Evolutionary conservation across 75 land plant species (phyloP).

Genomic region (Cryptomeria japonica): DNA sequence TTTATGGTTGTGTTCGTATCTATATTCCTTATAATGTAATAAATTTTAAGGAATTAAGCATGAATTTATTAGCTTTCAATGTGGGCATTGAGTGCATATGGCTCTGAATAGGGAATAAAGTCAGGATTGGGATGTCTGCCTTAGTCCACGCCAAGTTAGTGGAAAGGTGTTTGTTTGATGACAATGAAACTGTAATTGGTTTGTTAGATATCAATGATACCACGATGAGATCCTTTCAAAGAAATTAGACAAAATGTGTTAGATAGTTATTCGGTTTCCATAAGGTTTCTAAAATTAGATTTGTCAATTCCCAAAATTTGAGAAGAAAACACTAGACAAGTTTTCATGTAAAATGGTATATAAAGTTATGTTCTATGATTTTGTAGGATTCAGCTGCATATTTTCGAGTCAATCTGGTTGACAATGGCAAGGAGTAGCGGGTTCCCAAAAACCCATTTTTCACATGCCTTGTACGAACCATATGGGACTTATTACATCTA

Average conservation of each 20-base stretch:
- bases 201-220: not conserved
- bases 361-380: not conserved
- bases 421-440: too few species aligned
- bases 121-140: not conserved
- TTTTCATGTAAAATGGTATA: not conserved
- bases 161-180: slow-evolving; percentile 1
- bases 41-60: not conserved
- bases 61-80: not conserved
- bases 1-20: not conserved
- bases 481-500: too few species aligned
- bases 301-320: not conserved
- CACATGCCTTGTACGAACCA: too few species aligned
- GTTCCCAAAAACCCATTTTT: too few species aligned
- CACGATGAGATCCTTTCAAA: not conserved
- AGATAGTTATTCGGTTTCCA: not conserved
- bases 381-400: too few species aligned
- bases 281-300: too few species aligned
- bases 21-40: not conserved
- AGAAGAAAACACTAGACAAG: not conserved
- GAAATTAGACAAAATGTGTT: not conserved
- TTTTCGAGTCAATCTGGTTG: too few species aligned
- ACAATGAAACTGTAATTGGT: not conserved
- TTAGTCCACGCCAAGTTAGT: too few species aligned
- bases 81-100: not conserved
- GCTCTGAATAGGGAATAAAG: not conserved